These are phyloP conservation scores for Floccularia luteovirens DNA, from an alignment of 768 basidiomycete genomes.

Conservation along the genomic window DNA sequence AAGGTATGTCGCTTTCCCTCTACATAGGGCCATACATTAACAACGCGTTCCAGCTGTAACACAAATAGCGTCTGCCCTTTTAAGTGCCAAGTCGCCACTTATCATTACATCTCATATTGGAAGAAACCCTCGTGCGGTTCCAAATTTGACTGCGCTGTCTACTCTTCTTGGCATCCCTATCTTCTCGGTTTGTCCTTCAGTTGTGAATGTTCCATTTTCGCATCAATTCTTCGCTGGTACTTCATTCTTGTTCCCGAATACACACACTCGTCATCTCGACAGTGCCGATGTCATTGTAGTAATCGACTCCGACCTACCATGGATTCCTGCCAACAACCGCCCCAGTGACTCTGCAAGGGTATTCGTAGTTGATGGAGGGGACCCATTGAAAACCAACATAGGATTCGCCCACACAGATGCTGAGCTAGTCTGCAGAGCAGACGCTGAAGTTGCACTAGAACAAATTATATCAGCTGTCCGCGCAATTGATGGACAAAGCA, in stretches of 20 bases:
- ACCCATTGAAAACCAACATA: slow-evolving; percentile 45
- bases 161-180: slow-evolving; percentile 47
- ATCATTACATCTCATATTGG: slow-evolving; percentile 62
- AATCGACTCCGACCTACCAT: slow-evolving; percentile 60
- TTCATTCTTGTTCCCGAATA: slow-evolving; percentile 37
- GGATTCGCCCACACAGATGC: slow-evolving; percentile 50
- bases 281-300: slow-evolving; percentile 57
- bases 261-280: slow-evolving; percentile 38
- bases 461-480: slow-evolving; percentile 35
- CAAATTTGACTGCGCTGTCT: slow-evolving; percentile 39
- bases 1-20: slow-evolving; percentile 13
- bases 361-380: slow-evolving; percentile 54
- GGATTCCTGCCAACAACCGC: slow-evolving; percentile 44
- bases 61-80: slow-evolving; percentile 40
- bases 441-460: slow-evolving; percentile 40
- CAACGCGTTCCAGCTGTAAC: slow-evolving; percentile 17
- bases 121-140: slow-evolving; percentile 39
- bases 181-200: slow-evolving; percentile 39
- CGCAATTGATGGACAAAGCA: slow-evolving; percentile 14
- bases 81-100: slow-evolving; percentile 44
- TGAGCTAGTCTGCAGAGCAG: slow-evolving; percentile 51
- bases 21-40: not conserved
- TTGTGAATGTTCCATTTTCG: slow-evolving; percentile 46
- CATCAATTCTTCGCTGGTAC: slow-evolving; percentile 48
- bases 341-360: slow-evolving; percentile 38